Base-by-base conservation (phyloP, 202 grass and related monocot genomes). In the Dendrocalamus latiflorus region DNA sequence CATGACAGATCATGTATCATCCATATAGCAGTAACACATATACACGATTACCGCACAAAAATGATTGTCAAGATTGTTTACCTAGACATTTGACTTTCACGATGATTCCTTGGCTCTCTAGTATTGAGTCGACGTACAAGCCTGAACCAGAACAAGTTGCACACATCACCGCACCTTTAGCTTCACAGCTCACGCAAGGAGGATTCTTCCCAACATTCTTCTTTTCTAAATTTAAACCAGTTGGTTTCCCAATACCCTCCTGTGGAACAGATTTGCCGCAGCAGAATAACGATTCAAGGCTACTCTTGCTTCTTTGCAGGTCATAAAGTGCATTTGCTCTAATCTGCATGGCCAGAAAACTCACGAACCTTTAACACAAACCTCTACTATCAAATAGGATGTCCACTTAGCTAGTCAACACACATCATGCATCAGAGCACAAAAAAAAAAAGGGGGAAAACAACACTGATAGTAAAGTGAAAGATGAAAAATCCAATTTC, bases 81-180 rank as follows among this genome's bases (percentile, higher is more conserved):
- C 93, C 93, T 92, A 98, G 70, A 74, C 95, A 98, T 83, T 87
- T 91, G 74, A 93, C 93, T 81, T 98, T 95, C 14, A 98, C 91
- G 14, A 98, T 93, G 83, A 98, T 90, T 59, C 95, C 95, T 85
- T 98, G 93, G 81, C 95, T 95, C 83, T 98, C 95, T 78, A 98
- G 86, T 82, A 98, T 95, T 5, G 95, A 93, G 74, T 98, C 93
- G 8, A 93, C 45, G 20, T 98, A 98, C 83, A 98, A 85, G 51
- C 96, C 93, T 37, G 96, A 93, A 67, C 96, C 96, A 48, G 81
- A 82, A 59, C 93, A 95, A 30, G 93, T 98, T 48, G 74, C 70
- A 81, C 96, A 95, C 42, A 95, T 30, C 48, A 95, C 85, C 0
- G 83, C 93, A 14, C 96, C 93, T 90, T 93, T 98, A 56, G 87